A percentile compares a stretch with the other conserved stretches of the same genome.
phyloP scores from a whole-genome alignment of 73 alveolate genomes.

The Paramecium bursaria region DNA sequence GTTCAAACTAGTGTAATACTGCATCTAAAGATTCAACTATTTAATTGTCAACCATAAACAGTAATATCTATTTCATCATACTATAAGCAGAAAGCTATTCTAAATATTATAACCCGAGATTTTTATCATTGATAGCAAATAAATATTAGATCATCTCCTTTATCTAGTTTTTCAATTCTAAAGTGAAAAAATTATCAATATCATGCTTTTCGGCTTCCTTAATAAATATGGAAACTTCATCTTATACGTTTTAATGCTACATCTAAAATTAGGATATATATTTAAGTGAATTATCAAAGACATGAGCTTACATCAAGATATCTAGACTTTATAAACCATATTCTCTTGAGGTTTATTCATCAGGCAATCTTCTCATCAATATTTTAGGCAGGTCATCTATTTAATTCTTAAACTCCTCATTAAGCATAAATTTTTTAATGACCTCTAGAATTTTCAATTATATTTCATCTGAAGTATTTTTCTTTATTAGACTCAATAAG shows the following conservation, averaged over 20 bases:
- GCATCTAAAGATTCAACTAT: too few relatives aligned
- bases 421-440: background rate
- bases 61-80: too few relatives aligned
- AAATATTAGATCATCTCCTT: constrained; percentile 17
- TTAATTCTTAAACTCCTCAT: constrained; percentile 2
- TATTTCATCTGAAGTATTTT: background rate
- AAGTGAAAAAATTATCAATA: background rate
- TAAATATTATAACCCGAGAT: too few relatives aligned
- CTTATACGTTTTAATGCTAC: constrained; percentile 50
- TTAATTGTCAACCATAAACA: too few relatives aligned
- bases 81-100: too few relatives aligned
- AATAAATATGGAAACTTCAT: background rate
- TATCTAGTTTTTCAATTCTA: background rate
- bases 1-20: too few relatives aligned
- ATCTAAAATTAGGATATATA: constrained; percentile 4
- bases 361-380: constrained; percentile 26
- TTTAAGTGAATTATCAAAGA: constrained; percentile 37
- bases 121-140: background rate
- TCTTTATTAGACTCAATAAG: background rate
- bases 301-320: background rate
- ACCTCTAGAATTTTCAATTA: constrained; percentile 7
- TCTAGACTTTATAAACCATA: constrained; percentile 16
- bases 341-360: constrained; percentile 37
- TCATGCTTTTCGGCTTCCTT: background rate
- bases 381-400: constrained; percentile 45